Conservation (phyloP, 1,284 basidiomycete species). For the Afroboletus lepidellus region DNA sequence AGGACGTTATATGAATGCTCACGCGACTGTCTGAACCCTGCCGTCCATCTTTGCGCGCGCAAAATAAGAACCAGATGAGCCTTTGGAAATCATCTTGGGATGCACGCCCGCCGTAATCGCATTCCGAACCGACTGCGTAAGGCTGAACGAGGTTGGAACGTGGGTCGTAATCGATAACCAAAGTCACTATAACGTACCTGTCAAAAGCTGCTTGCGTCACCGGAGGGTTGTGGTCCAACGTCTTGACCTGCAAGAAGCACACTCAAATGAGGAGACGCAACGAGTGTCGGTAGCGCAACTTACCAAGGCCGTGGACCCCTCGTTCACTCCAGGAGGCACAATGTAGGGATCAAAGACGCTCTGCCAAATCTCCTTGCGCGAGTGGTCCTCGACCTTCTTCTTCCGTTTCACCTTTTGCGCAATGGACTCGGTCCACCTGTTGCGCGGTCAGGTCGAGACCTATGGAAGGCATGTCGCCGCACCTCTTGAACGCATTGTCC, state of each 20-base stretch:
- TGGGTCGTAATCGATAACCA: constrained; percentile 1
- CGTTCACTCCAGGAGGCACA: constrained; percentile 25
- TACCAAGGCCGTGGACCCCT: constrained; percentile 18
- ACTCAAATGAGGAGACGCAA: constrained; percentile 2
- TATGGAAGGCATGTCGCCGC: background rate
- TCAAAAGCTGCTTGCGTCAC: constrained; percentile 73
- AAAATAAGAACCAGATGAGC: constrained; percentile 86
- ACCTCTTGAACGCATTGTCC: constrained; percentile 81
- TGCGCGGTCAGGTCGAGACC: constrained; percentile 5
- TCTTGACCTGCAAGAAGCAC: constrained; percentile 51
- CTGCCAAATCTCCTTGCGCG: constrained; percentile 69
- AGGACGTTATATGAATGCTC: constrained; percentile 31
- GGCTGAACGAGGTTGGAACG: constrained; percentile 43
- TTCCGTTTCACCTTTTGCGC: constrained; percentile 80
- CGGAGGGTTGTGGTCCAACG: constrained; percentile 72
- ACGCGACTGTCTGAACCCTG: constrained; percentile 76
- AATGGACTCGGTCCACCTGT: constrained; percentile 81
- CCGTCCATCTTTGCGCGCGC: constrained; percentile 73
- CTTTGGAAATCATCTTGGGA: constrained; percentile 86
- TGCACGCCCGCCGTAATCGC: constrained; percentile 78
- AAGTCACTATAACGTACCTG: constrained; percentile 44
- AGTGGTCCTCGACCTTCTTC: constrained; percentile 68
- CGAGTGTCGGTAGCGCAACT: constrained; percentile 8
- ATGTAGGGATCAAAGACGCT: constrained; percentile 71
- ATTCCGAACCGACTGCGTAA: constrained; percentile 62